phyloP scores from a whole-genome alignment of 75 land plant genomes.

The Selaginella moellendorffii region DNA sequence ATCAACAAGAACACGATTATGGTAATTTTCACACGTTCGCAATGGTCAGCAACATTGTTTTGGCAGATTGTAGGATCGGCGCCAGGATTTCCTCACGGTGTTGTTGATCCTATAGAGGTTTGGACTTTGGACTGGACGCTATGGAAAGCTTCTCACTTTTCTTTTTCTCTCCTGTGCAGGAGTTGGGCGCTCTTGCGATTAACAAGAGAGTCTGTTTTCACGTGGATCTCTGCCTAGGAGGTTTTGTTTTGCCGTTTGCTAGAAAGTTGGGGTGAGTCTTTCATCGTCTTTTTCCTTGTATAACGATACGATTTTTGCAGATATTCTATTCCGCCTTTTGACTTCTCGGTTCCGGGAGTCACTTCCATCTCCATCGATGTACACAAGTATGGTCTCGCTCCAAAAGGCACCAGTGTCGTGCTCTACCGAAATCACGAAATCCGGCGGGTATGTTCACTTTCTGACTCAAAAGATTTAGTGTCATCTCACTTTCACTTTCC shows the following conservation, averaged over 20 bases:
- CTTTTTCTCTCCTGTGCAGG: too few relatives aligned
- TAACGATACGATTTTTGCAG: slow-evolving; percentile 33
- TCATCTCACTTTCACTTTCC: neutral
- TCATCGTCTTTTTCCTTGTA: too few relatives aligned
- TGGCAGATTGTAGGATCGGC: slow-evolving; percentile 96
- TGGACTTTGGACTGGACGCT: too few relatives aligned
- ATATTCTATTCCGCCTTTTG: slow-evolving; percentile 86
- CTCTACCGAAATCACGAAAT: slow-evolving; percentile 85
- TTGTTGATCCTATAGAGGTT: slow-evolving; percentile 92
- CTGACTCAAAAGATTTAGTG: neutral
- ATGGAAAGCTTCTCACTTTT: too few relatives aligned
- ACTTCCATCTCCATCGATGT: slow-evolving; percentile 92
- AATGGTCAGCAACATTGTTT: neutral
- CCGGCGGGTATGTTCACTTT: slow-evolving; percentile 43
- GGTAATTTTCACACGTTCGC: slow-evolving; percentile 28
- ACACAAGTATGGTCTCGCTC: slow-evolving; percentile 96
- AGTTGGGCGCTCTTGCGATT: slow-evolving; percentile 66
- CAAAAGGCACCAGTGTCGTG: slow-evolving; percentile 93
- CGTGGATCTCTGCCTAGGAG: slow-evolving; percentile 98
- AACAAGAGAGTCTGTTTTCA: slow-evolving; percentile 58
- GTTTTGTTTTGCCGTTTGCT: slow-evolving; percentile 95
- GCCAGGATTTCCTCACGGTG: slow-evolving; percentile 94
- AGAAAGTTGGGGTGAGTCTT: slow-evolving; percentile 87
- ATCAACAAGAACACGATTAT: slow-evolving; percentile 77
- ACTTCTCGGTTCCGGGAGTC: slow-evolving; percentile 86